Base-by-base conservation (phyloP, 2,329 filamentous ascomycete species). In the Lachnellula occidentalis region DNA sequence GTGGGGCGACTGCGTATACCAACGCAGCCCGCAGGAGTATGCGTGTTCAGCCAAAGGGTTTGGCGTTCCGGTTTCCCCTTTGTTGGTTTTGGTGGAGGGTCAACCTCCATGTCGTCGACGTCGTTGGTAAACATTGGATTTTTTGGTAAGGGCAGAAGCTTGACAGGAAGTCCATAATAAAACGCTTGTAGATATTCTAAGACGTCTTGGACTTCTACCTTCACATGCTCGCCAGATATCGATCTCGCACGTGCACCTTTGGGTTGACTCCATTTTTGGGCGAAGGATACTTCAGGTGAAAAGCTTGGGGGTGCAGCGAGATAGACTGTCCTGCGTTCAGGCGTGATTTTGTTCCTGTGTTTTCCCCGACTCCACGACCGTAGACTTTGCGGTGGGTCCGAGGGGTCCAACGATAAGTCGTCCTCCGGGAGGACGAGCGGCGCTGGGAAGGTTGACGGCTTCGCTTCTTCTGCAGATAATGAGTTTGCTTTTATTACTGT, bases 91-190 rank as follows among this genome's bases (percentile, higher is more conserved):
- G 34, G 1, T n/a, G 43, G 43, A 24, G 11, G 19, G 22, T 45
- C 43, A 6, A 31, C 12, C 8, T 45, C 43, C 43, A 27, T 45
- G 8, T 47, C 41, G 19, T 56, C 51, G 17, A 58, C 46, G 34
- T 59, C 54, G 8, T 49, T 42, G 9, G 53, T 57, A 31, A 66
- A 66, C 12, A 43, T 21, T 3, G 63, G 36, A 3, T 48, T 51
- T 14, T 48, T 51, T 14, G 53, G 37, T 2, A 48, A n/a, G 34
- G 56, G 39, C 15, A 65, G 42, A 24, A 58, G 41, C 50, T 63
- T 66, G 15, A 66, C 61, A 3, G 59, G 59, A 22, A 67, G 41
- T 2, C 58, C 60, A 37, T 62, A 52, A 52, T 67, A 67, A 36
- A 65, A 67, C 1, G 59, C 66, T 46, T 56, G 42, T 2, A 67